Conservation (phyloP, 441 rosid genomes). For the Kokia cookei region DNA sequence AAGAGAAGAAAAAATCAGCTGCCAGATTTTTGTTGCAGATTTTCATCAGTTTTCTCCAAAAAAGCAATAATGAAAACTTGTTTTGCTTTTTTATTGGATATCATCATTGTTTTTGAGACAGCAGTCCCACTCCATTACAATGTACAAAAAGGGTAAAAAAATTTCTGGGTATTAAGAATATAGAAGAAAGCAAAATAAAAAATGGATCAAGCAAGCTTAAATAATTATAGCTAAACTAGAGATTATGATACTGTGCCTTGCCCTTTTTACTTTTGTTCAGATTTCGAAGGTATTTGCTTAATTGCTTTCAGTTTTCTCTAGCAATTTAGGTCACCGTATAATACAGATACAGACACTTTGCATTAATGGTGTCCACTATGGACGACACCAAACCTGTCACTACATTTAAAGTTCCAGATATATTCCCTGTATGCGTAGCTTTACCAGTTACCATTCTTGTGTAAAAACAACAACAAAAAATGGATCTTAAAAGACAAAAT, state of each 20-base stretch:
- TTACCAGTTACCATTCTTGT: slow-evolving; percentile 15
- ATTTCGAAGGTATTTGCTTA: slow-evolving; percentile 9
- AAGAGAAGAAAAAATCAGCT: slow-evolving; percentile 12
- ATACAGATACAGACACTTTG: slow-evolving; percentile 22
- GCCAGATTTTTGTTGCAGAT: slow-evolving; percentile 29
- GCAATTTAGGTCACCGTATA: slow-evolving; percentile 5
- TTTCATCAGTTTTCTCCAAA: slow-evolving; percentile 25
- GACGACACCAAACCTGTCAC: slow-evolving; percentile 24
- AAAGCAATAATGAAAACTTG: slow-evolving; percentile 6
- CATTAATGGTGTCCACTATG: slow-evolving; percentile 27
- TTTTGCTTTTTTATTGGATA: slow-evolving; percentile 15
- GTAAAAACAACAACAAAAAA: slow-evolving; percentile 16
- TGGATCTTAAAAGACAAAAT: not conserved
- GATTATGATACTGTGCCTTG: slow-evolving; percentile 2
- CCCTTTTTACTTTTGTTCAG: slow-evolving; percentile 5
- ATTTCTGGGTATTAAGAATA: not conserved
- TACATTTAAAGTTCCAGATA: slow-evolving; percentile 27
- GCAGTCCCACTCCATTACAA: slow-evolving; percentile 21
- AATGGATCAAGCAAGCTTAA: not conserved
- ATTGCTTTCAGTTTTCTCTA: not conserved
- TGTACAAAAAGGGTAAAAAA: not conserved
- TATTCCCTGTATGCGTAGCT: slow-evolving; percentile 31
- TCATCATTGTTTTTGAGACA: slow-evolving; percentile 24
- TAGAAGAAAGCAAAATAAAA: not conserved
- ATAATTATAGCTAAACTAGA: too few relatives aligned